Base-by-base conservation (phyloP, 2,329 filamentous ascomycete species). In the Paecilomyces formosus region DNA sequence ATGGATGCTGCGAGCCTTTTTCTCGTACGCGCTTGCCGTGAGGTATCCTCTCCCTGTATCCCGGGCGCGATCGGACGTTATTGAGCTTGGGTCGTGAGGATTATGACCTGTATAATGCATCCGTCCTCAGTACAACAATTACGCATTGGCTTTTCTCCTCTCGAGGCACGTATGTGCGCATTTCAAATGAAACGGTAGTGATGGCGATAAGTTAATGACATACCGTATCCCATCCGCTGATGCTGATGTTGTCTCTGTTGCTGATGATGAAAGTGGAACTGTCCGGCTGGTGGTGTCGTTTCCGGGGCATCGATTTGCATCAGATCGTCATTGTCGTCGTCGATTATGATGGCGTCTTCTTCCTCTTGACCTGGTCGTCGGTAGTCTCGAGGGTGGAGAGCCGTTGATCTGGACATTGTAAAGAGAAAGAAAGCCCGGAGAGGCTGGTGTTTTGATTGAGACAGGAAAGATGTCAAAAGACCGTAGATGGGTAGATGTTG, bases 41-140 rank as follows among this genome's bases (percentile, higher is more conserved):
- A 28, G 22, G 50, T 52, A 28, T 24, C 50, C 39, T 45, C 39
- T 45, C 8, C n/a, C 39, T 45, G 39, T 45, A n/a, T 45, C 39
- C 7, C 39, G 39, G 50, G 50, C 6, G 50, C 21, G 53, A 9
- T 55, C 51, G 18, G 28, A 22, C 18, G 28, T 55, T 31, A 21
- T 8, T 31, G 33, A 22, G 53, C 24, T 28, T 5, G 50, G 9
- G 15, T 52, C 13, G 24, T 26, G 15, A 8, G 45, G 45, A 5
- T 24, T 26, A 15, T 52, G 13, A 15, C 21, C 21, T 52, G 85
- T 82, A 53, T 74, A 68, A 30, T n/a, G 66, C 62, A 18, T 45
- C 18, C 13, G 5, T 45, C 6, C 24, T 26, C 24, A 26, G 24
- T 26, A 26, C 6, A 26, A 26, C 6, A 26, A 26, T 26, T 26